phyloP scores from a whole-genome alignment of 2,329 filamentous ascomycete species.

The Didymella glomerata region DNA sequence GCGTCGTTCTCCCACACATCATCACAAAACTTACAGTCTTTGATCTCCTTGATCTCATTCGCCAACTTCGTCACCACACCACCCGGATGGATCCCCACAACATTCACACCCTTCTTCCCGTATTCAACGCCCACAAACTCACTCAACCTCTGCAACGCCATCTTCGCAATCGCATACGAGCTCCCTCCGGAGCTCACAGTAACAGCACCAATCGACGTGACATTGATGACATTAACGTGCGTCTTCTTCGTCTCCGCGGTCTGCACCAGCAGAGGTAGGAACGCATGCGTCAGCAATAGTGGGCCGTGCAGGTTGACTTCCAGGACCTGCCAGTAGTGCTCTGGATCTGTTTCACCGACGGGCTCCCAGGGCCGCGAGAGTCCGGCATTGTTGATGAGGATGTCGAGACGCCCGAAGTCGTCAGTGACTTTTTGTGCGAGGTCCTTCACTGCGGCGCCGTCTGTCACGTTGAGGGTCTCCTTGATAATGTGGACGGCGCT shows the following conservation, averaged over 20 bases:
- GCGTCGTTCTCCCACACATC: neutral
- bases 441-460: constrained; percentile 47
- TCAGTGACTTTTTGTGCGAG: constrained; percentile 47
- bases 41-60: constrained; percentile 9
- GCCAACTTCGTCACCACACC: constrained; percentile 35
- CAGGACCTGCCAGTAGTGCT: constrained; percentile 55
- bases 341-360: constrained; percentile 49
- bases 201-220: constrained; percentile 57
- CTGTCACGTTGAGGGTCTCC: constrained; percentile 56
- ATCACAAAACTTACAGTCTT: neutral
- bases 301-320: constrained; percentile 61
- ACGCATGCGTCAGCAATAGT: constrained; percentile 57
- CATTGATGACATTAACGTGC: constrained; percentile 53
- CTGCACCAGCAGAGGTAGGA: constrained; percentile 54
- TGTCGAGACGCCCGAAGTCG: constrained; percentile 49
- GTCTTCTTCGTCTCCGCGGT: constrained; percentile 47
- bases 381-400: constrained; percentile 61
- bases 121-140: constrained; percentile 60
- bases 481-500: constrained; percentile 55
- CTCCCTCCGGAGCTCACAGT: constrained; percentile 7
- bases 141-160: constrained; percentile 60
- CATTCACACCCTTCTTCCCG: constrained; percentile 32
- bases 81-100: constrained; percentile 41
- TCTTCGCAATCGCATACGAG: constrained; percentile 60
- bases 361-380: constrained; percentile 42